Evolutionary conservation across 1,284 basidiomycete genomes (phyloP).

Genomic region (Ceratobasidium sp.): DNA sequence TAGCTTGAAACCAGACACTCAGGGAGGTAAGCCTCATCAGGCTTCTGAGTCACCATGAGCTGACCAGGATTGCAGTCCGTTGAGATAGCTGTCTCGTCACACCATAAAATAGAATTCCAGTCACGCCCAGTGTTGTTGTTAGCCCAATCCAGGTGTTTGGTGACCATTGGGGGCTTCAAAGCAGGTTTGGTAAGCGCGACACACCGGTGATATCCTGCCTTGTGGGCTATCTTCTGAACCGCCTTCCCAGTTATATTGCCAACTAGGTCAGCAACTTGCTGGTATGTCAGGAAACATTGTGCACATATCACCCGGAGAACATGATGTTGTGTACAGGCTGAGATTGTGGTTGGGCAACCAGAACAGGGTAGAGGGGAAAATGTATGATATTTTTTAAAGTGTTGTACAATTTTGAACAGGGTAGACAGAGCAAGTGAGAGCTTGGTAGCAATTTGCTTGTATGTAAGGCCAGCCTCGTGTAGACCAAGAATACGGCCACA

Average conservation of each 20-base stretch:
- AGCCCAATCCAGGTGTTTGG: not conserved
- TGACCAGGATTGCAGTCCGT: not conserved
- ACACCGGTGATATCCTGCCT: not conserved
- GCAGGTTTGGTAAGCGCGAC: not conserved
- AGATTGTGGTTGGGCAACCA: not conserved
- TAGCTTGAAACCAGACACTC: too few species aligned
- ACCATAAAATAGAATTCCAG: conserved; percentile 28
- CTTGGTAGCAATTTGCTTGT: too few species aligned
- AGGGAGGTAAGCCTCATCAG: conserved; percentile 24
- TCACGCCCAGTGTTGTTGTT: not conserved
- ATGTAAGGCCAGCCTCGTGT: too few species aligned
- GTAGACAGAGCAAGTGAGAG: too few species aligned
- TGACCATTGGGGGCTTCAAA: not conserved
- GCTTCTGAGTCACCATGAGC: conserved; percentile 6
- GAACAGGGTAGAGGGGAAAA: not conserved
- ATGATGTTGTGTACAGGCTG: not conserved
- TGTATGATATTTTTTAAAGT: not conserved
- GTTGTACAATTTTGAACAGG: not conserved
- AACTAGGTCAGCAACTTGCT: not conserved
- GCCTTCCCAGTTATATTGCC: not conserved
- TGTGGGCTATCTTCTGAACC: conserved; percentile 7
- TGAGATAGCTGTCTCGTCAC: not conserved
- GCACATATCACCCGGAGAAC: not conserved
- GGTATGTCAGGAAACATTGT: not conserved
- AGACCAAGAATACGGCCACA: too few species aligned